phyloP scores from a whole-genome alignment of 2,329 filamentous ascomycete genomes.

The Basipetospora sp. region DNA sequence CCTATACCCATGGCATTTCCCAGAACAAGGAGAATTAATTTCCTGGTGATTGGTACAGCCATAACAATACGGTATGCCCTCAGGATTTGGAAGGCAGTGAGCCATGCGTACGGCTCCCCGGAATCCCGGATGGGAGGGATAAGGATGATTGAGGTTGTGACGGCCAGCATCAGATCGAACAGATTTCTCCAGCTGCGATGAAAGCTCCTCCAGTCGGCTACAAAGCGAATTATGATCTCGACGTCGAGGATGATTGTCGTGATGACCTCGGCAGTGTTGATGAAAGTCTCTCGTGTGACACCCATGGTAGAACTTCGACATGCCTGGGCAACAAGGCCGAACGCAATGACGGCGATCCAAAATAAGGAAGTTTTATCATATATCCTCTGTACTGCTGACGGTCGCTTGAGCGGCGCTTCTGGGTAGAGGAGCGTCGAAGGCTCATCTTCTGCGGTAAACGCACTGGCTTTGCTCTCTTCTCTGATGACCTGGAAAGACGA shows the following conservation, averaged over 20 bases:
- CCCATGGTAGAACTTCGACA: conserved; percentile 66
- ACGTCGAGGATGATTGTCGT: conserved; percentile 65
- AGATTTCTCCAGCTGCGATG: conserved; percentile 59
- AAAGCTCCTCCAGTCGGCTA: conserved; percentile 68
- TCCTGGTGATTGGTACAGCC: conserved; percentile 71
- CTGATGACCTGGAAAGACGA: conserved; percentile 96
- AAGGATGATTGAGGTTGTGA: conserved; percentile 73
- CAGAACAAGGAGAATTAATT: conserved; percentile 74
- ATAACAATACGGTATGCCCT: conserved; percentile 84
- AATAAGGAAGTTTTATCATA: conserved; percentile 61
- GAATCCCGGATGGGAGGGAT: conserved; percentile 64
- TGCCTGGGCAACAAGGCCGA: conserved; percentile 65
- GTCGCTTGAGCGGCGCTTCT: conserved; percentile 17
- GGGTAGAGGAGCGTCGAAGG: background rate
- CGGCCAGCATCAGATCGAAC: conserved; percentile 63
- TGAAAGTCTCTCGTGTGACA: conserved; percentile 41
- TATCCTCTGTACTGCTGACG: conserved; percentile 46
- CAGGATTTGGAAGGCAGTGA: conserved; percentile 85
- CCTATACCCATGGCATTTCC: conserved; percentile 83
- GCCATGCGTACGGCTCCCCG: conserved; percentile 64
- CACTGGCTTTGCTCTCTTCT: conserved; percentile 87
- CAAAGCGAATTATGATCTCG: conserved; percentile 70
- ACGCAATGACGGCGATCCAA: conserved; percentile 70
- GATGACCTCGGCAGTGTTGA: conserved; percentile 56
- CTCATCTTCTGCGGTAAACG: conserved; percentile 66